phyloP scores from a whole-genome alignment of 257 asterid genomes.

The Nicotiana knightiana region DNA sequence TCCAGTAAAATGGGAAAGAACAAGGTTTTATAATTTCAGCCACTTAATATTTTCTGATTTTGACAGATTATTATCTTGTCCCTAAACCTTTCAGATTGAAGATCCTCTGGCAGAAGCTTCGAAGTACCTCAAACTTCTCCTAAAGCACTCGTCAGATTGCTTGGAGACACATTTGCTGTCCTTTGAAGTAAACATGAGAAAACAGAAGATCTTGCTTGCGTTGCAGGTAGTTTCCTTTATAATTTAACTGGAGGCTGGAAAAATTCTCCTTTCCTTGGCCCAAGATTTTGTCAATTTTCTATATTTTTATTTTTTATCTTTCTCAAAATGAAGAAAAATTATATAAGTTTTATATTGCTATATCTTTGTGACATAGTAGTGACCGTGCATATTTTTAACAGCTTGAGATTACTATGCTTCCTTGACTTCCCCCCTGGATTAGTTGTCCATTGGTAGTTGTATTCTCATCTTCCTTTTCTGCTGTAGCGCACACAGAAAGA shows the following conservation, averaged over 20 bases:
- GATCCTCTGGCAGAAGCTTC: constrained; percentile 92
- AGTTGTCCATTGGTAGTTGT: neutral
- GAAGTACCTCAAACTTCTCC: constrained; percentile 90
- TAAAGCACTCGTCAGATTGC: constrained; percentile 78
- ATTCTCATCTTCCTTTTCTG: neutral
- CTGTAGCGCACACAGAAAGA: neutral
- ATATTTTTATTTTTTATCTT: neutral
- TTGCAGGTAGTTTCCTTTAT: constrained; percentile 52
- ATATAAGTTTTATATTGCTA: neutral
- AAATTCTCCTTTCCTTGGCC: neutral
- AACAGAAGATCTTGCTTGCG: constrained; percentile 73
- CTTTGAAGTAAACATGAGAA: constrained; percentile 91
- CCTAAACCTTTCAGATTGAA: constrained; percentile 54
- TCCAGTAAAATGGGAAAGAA: neutral
- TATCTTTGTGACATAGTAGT: neutral
- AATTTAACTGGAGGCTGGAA: neutral
- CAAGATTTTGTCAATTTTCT: neutral
- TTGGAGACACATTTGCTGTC: constrained; percentile 82
- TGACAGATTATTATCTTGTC: neutral
- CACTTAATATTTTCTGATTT: neutral
- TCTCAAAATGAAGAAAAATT: no score
- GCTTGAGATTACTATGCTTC: neutral
- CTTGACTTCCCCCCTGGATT: neutral
- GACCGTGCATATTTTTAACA: neutral
- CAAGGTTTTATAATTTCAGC: neutral